Evolutionary conservation across 2,329 filamentous ascomycete species (phyloP), one percentile per base, ranked within the genome.

Genomic region (Fusarium sp.): DNA sequence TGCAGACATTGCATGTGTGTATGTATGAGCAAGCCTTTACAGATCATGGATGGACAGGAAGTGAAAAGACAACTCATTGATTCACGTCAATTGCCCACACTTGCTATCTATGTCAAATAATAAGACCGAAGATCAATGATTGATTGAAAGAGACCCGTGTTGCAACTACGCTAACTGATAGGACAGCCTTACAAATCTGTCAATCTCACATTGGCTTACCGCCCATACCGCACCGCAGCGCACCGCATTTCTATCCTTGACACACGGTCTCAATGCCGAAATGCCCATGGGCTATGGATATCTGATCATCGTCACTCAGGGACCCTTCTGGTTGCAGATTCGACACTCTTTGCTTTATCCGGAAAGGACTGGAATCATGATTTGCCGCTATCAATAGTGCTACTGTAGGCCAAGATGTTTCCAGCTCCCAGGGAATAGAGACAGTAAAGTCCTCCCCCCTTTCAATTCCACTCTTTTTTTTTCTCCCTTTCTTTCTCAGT

Each of bases 281-380:
- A 28, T 46, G 54, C 35, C 38, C 38, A 60, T 30, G 38, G 64
- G 25, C 18, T 47, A 67, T 59, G 32, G 47, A 40, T 30, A 52
- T 56, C 44, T 50, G 44, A 71, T 71, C 67, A 64, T 64, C 60
- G 35, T 57, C 43, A 59, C 33, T 23, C 35, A 40, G 50, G 49
- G 23, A 58, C 38, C 50, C 25, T 58, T 60, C 33, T 60, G 42
- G 52, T 8, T 60, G 38, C 38, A 66, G 47, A 65, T 44, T 56
- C 42, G 61, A 44, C 54, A 42, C 57, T 72, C 46, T 54, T 73
- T 66, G 23, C 46, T 73, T 47, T 30, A 71, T 73, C 28, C 50
- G 71, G 71, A 71, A 74, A 74, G 30, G 71, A 69, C 57, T 72
- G 54, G 56, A 72, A 49, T 68, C 60, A 53, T 61, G 71, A 67